Evolutionary conservation across 768 basidiomycete species (phyloP), one percentile per base, ranked within the genome.

Genomic region (Hypsizygus marmoreus): DNA sequence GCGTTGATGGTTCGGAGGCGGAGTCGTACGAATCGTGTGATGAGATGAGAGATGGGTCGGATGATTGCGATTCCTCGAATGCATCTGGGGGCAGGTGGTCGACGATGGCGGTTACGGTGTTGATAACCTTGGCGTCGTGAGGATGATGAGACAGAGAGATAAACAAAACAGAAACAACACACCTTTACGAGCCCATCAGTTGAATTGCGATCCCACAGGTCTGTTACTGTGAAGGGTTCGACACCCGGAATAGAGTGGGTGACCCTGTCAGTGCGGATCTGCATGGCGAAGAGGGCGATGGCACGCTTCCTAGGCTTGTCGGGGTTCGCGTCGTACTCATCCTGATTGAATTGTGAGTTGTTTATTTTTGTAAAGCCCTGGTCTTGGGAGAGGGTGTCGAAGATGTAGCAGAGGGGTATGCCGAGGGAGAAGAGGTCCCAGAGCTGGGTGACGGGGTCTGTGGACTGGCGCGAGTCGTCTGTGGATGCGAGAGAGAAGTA

Each of bases 151-250:
- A 31, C 41, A 22, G 20, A 45, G 43, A 3, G 23, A 34, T 47
- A 49, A 39, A 40, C 22, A 25, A 20, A 22, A 29, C 33, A 50
- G 3, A 14, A 23, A 30, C 28, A 5, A 67, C 78, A 51, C 43
- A 95, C 95, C 84, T 97, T 97, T 60, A 97, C 95, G 50, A 98
- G 74, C 4, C 92, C 93, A 57, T 95, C 93, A 4, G 91, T 97
- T 28, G 93, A 92, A 56, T 91, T 88, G 35, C 89, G 81, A 60
- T 89, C 83, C 81, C 87, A 91, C 38, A 98, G 72, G 65, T 98
- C 95, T 24, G 88, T 88, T 12, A 98, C 84, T 0, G 90, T 92
- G 68, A 97, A 97, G 35, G 82, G 80, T 60, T 91, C 86, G 57
- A 86, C 86, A 45, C 80, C 78, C 10, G 77, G 75, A 65, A 90